These are phyloP conservation scores for Withania somnifera DNA, from an alignment of 305 asterid species.

Conservation along the genomic window DNA sequence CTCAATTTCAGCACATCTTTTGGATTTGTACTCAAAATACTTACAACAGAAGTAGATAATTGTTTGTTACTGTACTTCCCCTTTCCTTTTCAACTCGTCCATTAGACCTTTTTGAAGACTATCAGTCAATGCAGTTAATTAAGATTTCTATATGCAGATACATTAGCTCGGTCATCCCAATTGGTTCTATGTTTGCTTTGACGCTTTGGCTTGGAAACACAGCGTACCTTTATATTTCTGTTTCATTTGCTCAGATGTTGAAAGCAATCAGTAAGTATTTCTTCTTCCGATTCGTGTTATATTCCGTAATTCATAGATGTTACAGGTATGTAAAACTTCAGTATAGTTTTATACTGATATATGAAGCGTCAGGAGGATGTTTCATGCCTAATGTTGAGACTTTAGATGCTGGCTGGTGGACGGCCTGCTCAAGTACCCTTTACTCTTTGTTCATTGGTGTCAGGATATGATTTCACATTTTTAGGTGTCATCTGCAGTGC, in stretches of 20 bases:
- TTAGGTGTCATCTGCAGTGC: constrained; percentile 51
- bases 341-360: neutral
- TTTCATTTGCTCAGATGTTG: constrained; percentile 93
- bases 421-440: neutral
- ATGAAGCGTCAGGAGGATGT: neutral
- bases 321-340: neutral
- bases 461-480: neutral
- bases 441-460: neutral
- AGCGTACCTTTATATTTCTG: constrained; percentile 93
- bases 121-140: neutral
- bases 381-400: neutral
- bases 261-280: constrained; percentile 73
- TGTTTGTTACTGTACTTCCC: neutral
- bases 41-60: neutral
- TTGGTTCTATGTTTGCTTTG: constrained; percentile 95
- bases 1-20: neutral
- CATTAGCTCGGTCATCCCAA: constrained; percentile 65
- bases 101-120: neutral
- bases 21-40: neutral
- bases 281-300: neutral
- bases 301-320: neutral
- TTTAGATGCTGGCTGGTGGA: neutral
- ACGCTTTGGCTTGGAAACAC: constrained; percentile 98
- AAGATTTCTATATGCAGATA: constrained; percentile 38
- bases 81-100: neutral